Evolutionary conservation across 306 rosid species (phyloP).

Genomic region (Corylus americana): DNA sequence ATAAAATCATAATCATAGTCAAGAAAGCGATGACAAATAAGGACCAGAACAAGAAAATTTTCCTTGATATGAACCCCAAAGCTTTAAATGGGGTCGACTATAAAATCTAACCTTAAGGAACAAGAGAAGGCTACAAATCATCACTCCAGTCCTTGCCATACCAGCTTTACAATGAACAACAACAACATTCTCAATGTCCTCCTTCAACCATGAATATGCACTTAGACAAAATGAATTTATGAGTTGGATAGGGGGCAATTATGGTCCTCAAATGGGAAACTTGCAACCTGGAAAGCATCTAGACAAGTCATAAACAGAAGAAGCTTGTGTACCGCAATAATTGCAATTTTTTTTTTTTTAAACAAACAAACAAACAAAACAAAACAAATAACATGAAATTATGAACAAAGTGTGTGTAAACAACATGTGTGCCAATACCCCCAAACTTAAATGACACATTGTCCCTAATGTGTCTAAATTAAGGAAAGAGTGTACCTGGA

Average conservation of each 20-base stretch:
- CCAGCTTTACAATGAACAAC: constrained; percentile 99
- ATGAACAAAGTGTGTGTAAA: too few relatives aligned
- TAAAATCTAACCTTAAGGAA: constrained; percentile 56
- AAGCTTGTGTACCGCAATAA: constrained; percentile 27
- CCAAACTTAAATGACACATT: too few relatives aligned
- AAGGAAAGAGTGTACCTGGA: too few relatives aligned
- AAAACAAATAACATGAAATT: too few relatives aligned
- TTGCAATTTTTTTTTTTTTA: not conserved
- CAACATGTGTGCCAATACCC: too few relatives aligned
- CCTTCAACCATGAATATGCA: constrained; percentile 91
- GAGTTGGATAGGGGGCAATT: constrained; percentile 92
- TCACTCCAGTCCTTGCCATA: constrained; percentile 93
- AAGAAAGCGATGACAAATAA: constrained; percentile 3
- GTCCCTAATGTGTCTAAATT: too few relatives aligned
- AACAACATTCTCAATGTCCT: constrained; percentile 89
- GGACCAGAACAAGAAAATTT: constrained; percentile 12
- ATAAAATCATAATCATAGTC: constrained; percentile 18
- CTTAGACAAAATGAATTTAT: constrained; percentile 85
- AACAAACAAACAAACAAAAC: too few relatives aligned
- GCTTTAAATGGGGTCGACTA: too few relatives aligned
- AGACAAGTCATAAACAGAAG: constrained; percentile 27
- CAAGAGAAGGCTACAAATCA: constrained; percentile 92
- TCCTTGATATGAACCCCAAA: not conserved
- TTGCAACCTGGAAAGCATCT: constrained; percentile 72
- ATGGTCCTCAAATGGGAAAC: constrained; percentile 92